These are phyloP conservation scores for Antrodiella citrinella DNA, from an alignment of 768 basidiomycete genomes.

Conservation along the genomic window DNA sequence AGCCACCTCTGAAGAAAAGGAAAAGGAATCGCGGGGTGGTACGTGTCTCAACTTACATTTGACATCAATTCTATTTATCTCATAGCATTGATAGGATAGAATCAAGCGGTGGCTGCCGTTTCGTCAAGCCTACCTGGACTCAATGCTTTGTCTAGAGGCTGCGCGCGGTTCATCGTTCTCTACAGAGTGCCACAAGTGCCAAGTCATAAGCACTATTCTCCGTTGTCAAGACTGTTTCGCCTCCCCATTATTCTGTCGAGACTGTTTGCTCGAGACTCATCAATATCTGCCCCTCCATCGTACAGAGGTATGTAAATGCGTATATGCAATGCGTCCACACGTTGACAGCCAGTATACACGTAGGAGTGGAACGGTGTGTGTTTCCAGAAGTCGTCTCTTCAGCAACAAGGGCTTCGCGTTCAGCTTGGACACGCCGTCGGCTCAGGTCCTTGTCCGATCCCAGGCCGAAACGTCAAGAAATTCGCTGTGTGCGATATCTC, in stretches of 20 bases:
- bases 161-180: no score
- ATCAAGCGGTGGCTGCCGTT: no score
- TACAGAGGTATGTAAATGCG: slow-evolving; percentile 9
- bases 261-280: background rate
- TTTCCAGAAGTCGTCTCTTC: slow-evolving; percentile 9
- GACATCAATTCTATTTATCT: no score
- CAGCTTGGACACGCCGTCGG: slow-evolving; percentile 21
- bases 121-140: no score
- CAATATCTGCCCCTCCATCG: slow-evolving; percentile 13
- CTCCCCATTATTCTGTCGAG: background rate
- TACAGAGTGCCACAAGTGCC: background rate
- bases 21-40: no score
- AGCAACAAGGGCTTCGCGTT: slow-evolving; percentile 13
- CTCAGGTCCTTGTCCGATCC: slow-evolving; percentile 9
- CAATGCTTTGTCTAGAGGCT: no score
- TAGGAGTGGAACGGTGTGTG: slow-evolving; percentile 12
- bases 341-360: background rate
- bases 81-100: no score
- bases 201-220: background rate
- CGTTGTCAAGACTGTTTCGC: background rate
- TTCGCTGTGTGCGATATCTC: slow-evolving; percentile 5
- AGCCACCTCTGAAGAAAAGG: no score
- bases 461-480: background rate
- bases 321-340: background rate
- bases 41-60: no score